phyloP scores from a whole-genome alignment of 75 land plant species.

The Chamaecyparis obtusa region DNA sequence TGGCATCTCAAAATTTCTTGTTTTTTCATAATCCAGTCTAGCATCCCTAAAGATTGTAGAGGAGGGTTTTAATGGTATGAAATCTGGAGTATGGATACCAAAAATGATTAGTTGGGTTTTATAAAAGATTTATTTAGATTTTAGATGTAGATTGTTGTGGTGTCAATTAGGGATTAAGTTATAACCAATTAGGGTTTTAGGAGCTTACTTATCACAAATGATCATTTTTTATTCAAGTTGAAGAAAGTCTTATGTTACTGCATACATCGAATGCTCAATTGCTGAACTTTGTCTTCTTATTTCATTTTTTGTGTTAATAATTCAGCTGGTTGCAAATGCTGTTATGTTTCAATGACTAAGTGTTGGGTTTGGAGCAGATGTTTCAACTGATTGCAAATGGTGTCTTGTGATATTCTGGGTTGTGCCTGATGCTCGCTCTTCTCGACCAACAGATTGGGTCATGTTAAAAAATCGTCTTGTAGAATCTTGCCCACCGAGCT shows the following conservation, averaged over 20 bases:
- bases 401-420: slow-evolving; percentile 81
- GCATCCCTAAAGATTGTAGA: neutral
- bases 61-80: neutral
- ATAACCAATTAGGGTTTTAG: neutral
- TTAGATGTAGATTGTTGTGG: neutral
- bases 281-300: neutral
- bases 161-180: neutral
- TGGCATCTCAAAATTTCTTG: no score
- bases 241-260: neutral
- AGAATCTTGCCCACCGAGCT: slow-evolving; percentile 64
- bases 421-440: slow-evolving; percentile 29
- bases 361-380: slow-evolving; percentile 39
- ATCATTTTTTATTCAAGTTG: neutral
- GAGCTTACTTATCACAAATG: neutral
- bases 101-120: neutral
- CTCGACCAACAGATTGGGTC: slow-evolving; percentile 46
- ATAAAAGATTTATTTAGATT: neutral
- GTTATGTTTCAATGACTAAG: neutral
- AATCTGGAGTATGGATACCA: neutral
- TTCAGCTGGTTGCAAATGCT: no score
- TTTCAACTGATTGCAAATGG: slow-evolving; percentile 92
- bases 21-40: neutral
- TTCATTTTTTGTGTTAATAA: neutral
- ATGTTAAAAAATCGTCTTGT: slow-evolving; percentile 62
- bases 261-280: neutral